Evolutionary conservation across 495 filamentous ascomycete species (phyloP), one percentile per base, ranked within the genome.

Genomic region (Penicillium angulare): DNA sequence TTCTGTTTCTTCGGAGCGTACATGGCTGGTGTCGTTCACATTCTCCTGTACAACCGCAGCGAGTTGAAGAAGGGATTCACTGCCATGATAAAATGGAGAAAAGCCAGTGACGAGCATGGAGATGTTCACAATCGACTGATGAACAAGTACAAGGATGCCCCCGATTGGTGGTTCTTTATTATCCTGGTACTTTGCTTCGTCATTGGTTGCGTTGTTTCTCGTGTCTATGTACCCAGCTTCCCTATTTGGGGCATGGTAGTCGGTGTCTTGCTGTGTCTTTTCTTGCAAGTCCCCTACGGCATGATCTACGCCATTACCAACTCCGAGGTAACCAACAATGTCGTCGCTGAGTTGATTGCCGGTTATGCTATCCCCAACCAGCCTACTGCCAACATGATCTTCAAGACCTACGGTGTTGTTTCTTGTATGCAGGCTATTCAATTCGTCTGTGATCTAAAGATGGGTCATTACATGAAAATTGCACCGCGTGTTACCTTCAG

Each of bases 301-400:
- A 92, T 90, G 45, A 81, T 90, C 49, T 88, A 87, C 79, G 88
- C 86, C 10, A 87, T 90, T 49, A 89, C 88, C 26, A 90, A 90
- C 60, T 85, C 87, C 46, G 86, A 88, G 56, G 84, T 77, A 52
- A 83, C 78, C 58, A 82, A 88, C 58, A 90, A 87, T 61, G 75
- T 90, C 10, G 81, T 89, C 46, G 56, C 88, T 65, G 88, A 92
- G 64, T 75, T 91, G 38, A 83, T 90, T 49, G 87, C 84, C 22
- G 88, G 88, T 39, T 76, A 72, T 27, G 65, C 86, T 16, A 88
- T 90, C 58, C 87, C 88, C 7, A 87, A 87, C 16, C 83, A 85
- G 12, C 87, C 88, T 2, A 82, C 91, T 7, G 88, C 88, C 34
- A 90, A 88, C 59, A 91, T 90, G 87, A 85, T 90, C 18, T 91